Evolutionary conservation across 768 basidiomycete genomes (phyloP).

Genomic region (Pholiota microspora): DNA sequence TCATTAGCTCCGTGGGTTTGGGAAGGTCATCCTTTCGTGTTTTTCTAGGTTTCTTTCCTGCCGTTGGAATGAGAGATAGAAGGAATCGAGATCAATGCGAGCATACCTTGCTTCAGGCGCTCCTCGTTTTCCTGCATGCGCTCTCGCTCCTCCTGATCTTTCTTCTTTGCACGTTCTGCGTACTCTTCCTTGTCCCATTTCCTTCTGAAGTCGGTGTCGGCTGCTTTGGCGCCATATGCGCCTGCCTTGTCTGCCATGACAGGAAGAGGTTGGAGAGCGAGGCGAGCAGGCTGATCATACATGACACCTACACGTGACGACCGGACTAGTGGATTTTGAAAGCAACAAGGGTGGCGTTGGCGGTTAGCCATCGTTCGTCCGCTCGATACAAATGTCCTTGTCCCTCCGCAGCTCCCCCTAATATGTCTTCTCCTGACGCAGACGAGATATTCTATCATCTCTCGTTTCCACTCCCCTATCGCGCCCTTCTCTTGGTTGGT

Average conservation of each 20-base stretch:
- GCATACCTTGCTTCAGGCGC: conserved; percentile 75
- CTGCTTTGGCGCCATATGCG: conserved; percentile 42
- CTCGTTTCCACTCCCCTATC: conserved; percentile 87
- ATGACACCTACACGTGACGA: not conserved
- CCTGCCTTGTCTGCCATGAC: conserved; percentile 39
- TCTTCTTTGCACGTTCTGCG: conserved; percentile 78
- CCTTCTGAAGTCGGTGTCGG: conserved; percentile 78
- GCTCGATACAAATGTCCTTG: conserved; percentile 1
- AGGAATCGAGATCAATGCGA: not conserved
- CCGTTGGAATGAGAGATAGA: conserved; percentile 2
- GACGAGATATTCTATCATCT: conserved; percentile 48
- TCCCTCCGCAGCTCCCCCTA: conserved; percentile 9
- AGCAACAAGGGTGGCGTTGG: not conserved
- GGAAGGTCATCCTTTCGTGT: conserved; percentile 80
- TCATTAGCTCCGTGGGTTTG: conserved; percentile 91
- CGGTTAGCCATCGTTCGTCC: not conserved
- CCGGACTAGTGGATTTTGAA: not conserved
- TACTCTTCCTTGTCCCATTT: conserved; percentile 97
- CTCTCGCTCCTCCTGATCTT: conserved; percentile 76
- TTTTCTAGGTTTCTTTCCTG: conserved; percentile 82
- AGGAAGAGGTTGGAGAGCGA: not conserved
- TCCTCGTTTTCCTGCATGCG: conserved; percentile 87
- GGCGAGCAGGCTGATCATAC: not conserved
- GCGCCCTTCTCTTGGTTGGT: conserved; percentile 78
- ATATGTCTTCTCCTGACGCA: conserved; percentile 19